Evolutionary conservation across 345 rosid species (phyloP).

Genomic region (Eucalyptus grandis): DNA sequence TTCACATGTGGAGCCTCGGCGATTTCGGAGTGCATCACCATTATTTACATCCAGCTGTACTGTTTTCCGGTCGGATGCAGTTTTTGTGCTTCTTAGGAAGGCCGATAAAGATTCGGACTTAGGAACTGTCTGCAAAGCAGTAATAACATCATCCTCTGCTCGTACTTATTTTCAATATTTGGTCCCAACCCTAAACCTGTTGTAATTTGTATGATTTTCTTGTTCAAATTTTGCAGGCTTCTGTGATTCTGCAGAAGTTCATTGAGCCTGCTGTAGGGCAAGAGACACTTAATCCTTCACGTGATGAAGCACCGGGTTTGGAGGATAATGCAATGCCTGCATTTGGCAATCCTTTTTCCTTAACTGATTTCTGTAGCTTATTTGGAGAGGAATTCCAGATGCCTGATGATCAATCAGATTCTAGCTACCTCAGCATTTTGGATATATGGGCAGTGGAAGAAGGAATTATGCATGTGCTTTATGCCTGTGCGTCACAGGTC

Average conservation of each 20-base stretch:
- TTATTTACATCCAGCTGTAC: conserved; percentile 31
- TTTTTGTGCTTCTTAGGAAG: conserved; percentile 52
- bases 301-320: conserved; percentile 16
- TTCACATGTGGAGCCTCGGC: conserved; percentile 45
- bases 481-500: conserved; percentile 90
- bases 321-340: conserved; percentile 34
- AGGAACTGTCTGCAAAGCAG: conserved; percentile 51
- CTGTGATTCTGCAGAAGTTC: conserved; percentile 51
- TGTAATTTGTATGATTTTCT: background rate
- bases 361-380: conserved; percentile 52
- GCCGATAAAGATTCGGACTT: conserved; percentile 57
- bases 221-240: conserved; percentile 25
- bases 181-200: background rate
- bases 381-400: conserved; percentile 63
- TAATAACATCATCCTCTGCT: conserved; percentile 8
- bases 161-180: background rate
- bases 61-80: conserved; percentile 53
- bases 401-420: conserved; percentile 38
- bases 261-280: conserved; percentile 25
- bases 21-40: conserved; percentile 39
- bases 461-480: conserved; percentile 74
- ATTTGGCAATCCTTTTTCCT: conserved; percentile 13
- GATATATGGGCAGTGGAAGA: conserved; percentile 71
- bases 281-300: conserved; percentile 14
- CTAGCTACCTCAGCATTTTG: conserved; percentile 40